phyloP scores from a whole-genome alignment of 495 filamentous ascomycete species.

The Monascus purpureus region DNA sequence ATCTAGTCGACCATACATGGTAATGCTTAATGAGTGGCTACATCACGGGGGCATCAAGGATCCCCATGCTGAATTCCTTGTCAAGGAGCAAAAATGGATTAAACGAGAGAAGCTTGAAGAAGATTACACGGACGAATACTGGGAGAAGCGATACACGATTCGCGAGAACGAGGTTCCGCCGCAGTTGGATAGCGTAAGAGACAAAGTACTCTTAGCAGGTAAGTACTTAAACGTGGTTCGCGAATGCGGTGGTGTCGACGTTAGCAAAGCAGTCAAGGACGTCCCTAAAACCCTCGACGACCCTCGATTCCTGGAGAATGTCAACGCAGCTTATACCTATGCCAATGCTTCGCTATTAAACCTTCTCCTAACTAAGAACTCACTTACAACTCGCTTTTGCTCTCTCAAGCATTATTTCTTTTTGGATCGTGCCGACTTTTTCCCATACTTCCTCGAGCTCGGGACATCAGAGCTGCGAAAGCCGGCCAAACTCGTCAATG shows the following conservation, averaged over 20 bases:
- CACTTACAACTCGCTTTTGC: constrained; percentile 67
- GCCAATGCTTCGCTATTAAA: constrained; percentile 90
- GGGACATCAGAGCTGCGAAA: constrained; percentile 78
- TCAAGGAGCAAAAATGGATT: constrained; percentile 94
- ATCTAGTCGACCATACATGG: constrained; percentile 89
- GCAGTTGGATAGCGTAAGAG: constrained; percentile 80
- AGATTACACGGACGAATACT: constrained; percentile 98
- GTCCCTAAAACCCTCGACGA: constrained; percentile 90
- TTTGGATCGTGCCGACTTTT: constrained; percentile 93
- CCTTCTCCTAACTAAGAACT: constrained; percentile 83
- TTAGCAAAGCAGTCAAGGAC: constrained; percentile 77
- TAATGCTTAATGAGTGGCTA: constrained; percentile 96
- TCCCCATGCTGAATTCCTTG: constrained; percentile 83
- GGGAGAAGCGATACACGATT: constrained; percentile 94
- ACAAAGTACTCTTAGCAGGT: constrained; percentile 86
- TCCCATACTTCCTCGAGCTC: constrained; percentile 92
- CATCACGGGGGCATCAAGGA: constrained; percentile 93
- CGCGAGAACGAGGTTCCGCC: constrained; percentile 82
- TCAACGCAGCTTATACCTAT: constrained; percentile 86
- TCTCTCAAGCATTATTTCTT: constrained; percentile 99
- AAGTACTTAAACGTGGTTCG: constrained; percentile 97
- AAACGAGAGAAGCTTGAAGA: constrained; percentile 79
- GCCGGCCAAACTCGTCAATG: constrained; percentile 74
- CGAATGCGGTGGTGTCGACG: constrained; percentile 91
- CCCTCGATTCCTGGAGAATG: constrained; percentile 77